Base-by-base conservation (phyloP, 345 rosid species). In the Ceriops tagal region DNA sequence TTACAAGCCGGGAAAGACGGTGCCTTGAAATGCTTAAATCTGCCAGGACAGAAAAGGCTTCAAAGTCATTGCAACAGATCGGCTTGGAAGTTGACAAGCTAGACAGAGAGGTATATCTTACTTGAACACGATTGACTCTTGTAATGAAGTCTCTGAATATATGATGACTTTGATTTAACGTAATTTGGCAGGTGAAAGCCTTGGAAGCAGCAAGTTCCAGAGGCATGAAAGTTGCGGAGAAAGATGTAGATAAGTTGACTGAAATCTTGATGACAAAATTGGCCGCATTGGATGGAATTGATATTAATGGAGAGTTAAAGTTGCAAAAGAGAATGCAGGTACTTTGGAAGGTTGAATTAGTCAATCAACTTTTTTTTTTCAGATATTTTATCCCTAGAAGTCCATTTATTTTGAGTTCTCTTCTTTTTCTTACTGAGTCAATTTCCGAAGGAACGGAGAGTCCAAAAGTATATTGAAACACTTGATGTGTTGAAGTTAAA, bases 311-410 rank as follows among this genome's bases (percentile, higher is more conserved):
- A 34, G 73, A 72, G 58, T 52, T 72, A 46, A 72, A 64, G 67
- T 24, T 67, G 53, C 69, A 77, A 24, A 77, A 68, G 62, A n/a
- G 46, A 58, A 32, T 55, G 66, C 80, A 68, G 80, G 80, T 77
- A 71, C 20, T 8, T 0, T 47, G 8, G 18, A 18, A 19, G 13
- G n/a, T 35, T 6, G 28, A 34, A 34, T 34, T 53, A 20, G 35
- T 37, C 28, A 46, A 16, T 26, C 26, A n/a, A 1, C 16, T 28
- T 58, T 31, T 3, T 3, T 1, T 37, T n/a, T 35, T 47, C 67
- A n/a, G 1, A 27, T 24, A 46, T 68, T 51, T 30, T 53, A 18
- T 5, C 13, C 11, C 26, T 18, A 22, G 31, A 15, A 20, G 6
- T 64, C 58, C 7, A 39, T n/a, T 19, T 16, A 16, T 62, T 32